Percentiles rank a stretch among this genome's conserved stretches.
Evolutionary conservation across 2,329 filamentous ascomycete species (phyloP).

Genomic region (Botrytis porri): DNA sequence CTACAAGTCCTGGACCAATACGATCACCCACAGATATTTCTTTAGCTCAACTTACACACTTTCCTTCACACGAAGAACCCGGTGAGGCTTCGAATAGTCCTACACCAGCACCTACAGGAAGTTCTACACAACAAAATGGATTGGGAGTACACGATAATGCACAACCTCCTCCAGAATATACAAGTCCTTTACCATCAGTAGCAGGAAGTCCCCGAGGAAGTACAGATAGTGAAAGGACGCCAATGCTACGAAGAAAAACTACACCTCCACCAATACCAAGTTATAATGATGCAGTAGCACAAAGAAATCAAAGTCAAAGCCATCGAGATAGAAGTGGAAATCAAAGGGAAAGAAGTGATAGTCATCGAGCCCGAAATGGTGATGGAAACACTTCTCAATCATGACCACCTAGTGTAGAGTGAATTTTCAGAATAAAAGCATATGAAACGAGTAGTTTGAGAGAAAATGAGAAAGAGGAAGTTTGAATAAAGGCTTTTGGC

Average conservation of each 20-base stretch:
- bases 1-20: slow-evolving; percentile 83
- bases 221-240: slow-evolving; percentile 52
- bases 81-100: slow-evolving; percentile 46
- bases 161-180: slow-evolving; percentile 69
- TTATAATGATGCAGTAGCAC: slow-evolving; percentile 38
- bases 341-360: slow-evolving; percentile 23
- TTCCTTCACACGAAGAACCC: slow-evolving; percentile 64
- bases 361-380: slow-evolving; percentile 25
- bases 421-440: neutral
- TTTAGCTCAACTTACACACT: slow-evolving; percentile 76
- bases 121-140: slow-evolving; percentile 25
- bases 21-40: slow-evolving; percentile 95
- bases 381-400: slow-evolving; percentile 21
- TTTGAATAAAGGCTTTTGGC: slow-evolving; percentile 19
- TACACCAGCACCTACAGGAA: slow-evolving; percentile 30
- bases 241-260: slow-evolving; percentile 44
- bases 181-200: slow-evolving; percentile 59
- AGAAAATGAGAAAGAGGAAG: neutral
- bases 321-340: slow-evolving; percentile 25
- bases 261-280: slow-evolving; percentile 39
- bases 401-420: slow-evolving; percentile 22
- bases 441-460: neutral
- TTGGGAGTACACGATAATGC: slow-evolving; percentile 46
- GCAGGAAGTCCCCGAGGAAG: slow-evolving; percentile 48
- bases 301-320: slow-evolving; percentile 30